Evolutionary conservation across 1,284 basidiomycete genomes (phyloP).

Genomic region (Chiua sp.): DNA sequence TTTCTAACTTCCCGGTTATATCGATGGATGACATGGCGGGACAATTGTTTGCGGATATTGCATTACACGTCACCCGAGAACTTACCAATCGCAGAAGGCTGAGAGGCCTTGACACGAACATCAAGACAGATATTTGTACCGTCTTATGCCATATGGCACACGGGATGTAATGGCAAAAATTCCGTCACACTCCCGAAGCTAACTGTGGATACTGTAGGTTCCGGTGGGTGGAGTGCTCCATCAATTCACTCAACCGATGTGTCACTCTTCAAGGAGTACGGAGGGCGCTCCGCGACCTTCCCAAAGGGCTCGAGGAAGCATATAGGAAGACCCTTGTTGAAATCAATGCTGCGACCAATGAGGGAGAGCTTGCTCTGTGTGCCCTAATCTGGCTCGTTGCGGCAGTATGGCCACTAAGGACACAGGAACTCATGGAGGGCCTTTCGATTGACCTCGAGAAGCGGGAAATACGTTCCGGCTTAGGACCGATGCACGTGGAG

Average conservation of each 20-base stretch:
- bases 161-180: no score
- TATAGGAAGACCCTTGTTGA: conserved; percentile 16
- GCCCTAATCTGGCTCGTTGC: conserved; percentile 14
- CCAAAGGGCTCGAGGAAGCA: conserved; percentile 17
- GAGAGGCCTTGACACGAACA: no score
- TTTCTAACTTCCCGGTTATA: not conserved
- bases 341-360: not conserved
- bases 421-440: conserved; percentile 12
- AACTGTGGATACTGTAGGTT: conserved; percentile 6
- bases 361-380: not conserved
- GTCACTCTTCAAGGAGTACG: not conserved
- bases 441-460: not conserved
- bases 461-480: not conserved
- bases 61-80: conserved; percentile 5
- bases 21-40: conserved; percentile 7
- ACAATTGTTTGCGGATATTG: conserved; percentile 7
- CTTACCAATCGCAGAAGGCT: no score
- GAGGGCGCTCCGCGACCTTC: conserved; percentile 10
- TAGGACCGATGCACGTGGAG: conserved; percentile 1
- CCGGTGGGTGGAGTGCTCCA: conserved; percentile 20
- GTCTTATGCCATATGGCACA: no score
- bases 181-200: no score
- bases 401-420: conserved; percentile 1
- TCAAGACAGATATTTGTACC: no score
- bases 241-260: conserved; percentile 9